Evolutionary conservation across 345 rosid species (phyloP).

Genomic region (Euphorbia tirucalli): DNA sequence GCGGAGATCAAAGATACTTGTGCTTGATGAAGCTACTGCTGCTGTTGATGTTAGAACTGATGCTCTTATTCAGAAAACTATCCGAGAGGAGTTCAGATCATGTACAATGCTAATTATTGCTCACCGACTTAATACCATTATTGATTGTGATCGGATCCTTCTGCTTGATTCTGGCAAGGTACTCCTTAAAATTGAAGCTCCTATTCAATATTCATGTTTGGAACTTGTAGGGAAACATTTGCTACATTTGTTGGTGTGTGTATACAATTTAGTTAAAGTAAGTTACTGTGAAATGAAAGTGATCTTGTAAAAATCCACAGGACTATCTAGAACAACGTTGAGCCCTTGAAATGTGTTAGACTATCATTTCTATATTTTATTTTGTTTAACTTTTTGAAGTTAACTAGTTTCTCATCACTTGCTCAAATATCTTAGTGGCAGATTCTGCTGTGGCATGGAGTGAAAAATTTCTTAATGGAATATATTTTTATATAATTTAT

Average conservation of each 20-base stretch:
- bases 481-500: background rate
- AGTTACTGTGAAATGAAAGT: background rate
- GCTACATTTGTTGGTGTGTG: background rate
- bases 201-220: background rate
- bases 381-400: background rate
- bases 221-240: conserved; percentile 2
- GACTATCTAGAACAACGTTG: background rate
- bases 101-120: conserved; percentile 98
- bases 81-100: conserved; percentile 90
- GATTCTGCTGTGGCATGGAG: background rate
- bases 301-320: background rate
- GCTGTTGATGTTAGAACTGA: conserved; percentile 99
- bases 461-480: background rate
- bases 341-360: background rate
- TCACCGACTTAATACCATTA: conserved; percentile 93
- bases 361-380: background rate
- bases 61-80: conserved; percentile 96
- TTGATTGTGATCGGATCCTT: conserved; percentile 86
- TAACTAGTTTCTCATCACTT: background rate
- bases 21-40: conserved; percentile 99
- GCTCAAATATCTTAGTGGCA: background rate
- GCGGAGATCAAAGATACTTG: conserved; percentile 95
- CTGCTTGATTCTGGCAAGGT: conserved; percentile 93
- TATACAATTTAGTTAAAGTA: background rate
- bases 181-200: conserved; percentile 9